Percentiles rank a stretch among this genome's conserved stretches.
Conservation (phyloP, 2,329 filamentous ascomycete genomes). For the Phialophora expanda region DNA sequence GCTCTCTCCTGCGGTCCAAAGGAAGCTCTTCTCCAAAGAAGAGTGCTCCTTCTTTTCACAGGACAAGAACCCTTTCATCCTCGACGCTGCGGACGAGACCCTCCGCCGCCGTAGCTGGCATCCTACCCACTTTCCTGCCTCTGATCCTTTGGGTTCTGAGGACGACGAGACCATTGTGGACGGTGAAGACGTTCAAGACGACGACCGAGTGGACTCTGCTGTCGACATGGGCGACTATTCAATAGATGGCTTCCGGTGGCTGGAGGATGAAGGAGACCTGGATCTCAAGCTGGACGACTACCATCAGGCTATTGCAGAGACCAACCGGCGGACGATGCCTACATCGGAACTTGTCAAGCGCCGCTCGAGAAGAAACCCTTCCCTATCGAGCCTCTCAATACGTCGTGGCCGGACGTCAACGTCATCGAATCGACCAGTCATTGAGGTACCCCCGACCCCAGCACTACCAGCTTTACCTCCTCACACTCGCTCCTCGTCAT, state of each 20-base stretch:
- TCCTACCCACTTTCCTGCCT: constrained; percentile 39
- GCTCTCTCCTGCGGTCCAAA: constrained; percentile 74
- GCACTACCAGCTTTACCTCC: constrained; percentile 43
- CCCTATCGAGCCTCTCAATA: constrained; percentile 70
- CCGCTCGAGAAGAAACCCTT: constrained; percentile 73
- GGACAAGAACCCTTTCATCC: constrained; percentile 58
- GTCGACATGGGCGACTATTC: constrained; percentile 59
- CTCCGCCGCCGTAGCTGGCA: constrained; percentile 48
- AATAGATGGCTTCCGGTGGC: constrained; percentile 72
- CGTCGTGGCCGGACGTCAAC: constrained; percentile 58
- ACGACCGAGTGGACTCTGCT: constrained; percentile 40
- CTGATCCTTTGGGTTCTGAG: constrained; percentile 37
- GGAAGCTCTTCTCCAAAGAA: constrained; percentile 71
- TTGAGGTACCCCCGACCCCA: constrained; percentile 49
- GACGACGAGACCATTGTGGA: constrained; percentile 33
- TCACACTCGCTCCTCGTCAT: constrained; percentile 42
- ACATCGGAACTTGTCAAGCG: constrained; percentile 39
- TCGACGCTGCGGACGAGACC: constrained; percentile 65
- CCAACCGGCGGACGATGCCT: constrained; percentile 47
- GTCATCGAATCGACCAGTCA: constrained; percentile 55
- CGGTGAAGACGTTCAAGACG: constrained; percentile 38
- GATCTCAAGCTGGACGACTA: constrained; percentile 75
- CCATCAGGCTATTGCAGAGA: constrained; percentile 65
- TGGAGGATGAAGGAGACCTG: constrained; percentile 73
- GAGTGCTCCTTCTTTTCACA: constrained; percentile 69